Conservation (phyloP, 2,329 filamentous ascomycete genomes). For the Dactylellina haptotyla region DNA sequence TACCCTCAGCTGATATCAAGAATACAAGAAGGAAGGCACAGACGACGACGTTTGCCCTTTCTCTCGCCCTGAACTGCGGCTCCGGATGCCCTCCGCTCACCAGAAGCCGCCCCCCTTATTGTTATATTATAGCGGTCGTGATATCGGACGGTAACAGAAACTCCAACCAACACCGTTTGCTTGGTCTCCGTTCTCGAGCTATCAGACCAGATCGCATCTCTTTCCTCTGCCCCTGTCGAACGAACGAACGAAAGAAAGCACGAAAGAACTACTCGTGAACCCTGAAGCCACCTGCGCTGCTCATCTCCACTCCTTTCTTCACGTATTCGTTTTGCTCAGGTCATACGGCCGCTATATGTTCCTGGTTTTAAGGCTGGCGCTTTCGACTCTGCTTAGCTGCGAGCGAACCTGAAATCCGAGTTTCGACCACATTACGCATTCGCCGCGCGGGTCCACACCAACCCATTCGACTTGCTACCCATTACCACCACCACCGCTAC, state of each 20-base stretch:
- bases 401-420: background rate
- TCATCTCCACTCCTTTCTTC: slow-evolving; percentile 6
- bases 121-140: no score
- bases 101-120: no score
- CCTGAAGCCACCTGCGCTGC: no score
- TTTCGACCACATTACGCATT: slow-evolving; percentile 21
- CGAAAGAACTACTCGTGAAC: no score
- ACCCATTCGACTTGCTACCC: background rate
- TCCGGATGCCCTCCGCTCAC: no score
- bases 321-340: no score
- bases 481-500: background rate
- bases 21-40: no score
- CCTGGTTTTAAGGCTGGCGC: slow-evolving; percentile 29
- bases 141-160: background rate
- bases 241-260: background rate
- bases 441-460: slow-evolving; percentile 5
- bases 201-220: slow-evolving; percentile 39
- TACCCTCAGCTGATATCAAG: no score
- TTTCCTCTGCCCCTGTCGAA: background rate
- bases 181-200: background rate
- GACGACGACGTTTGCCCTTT: no score
- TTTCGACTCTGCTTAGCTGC: slow-evolving; percentile 3
- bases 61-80: no score
- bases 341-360: no score
- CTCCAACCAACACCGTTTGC: background rate